phyloP scores from a whole-genome alignment of 1,284 basidiomycete species.

The Irpex sp. region DNA sequence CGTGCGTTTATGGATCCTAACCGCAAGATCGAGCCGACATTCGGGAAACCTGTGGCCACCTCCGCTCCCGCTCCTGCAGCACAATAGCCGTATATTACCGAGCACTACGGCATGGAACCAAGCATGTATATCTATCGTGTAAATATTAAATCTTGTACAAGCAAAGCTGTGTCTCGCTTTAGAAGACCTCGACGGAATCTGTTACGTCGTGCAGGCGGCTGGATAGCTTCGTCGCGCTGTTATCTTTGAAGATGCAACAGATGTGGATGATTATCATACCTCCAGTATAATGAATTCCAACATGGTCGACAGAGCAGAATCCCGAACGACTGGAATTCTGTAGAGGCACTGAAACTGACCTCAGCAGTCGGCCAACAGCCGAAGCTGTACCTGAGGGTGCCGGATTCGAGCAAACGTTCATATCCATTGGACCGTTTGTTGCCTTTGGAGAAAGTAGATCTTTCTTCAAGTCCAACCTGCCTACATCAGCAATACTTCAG shows the following conservation, averaged over 20 bases:
- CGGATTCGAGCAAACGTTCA: not conserved
- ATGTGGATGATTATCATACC: not conserved
- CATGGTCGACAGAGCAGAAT: too few relatives aligned
- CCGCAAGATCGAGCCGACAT: slow-evolving; percentile 71
- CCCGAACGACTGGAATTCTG: too few relatives aligned
- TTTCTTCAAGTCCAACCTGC: not conserved
- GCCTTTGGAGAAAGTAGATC: not conserved
- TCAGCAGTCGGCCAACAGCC: too few relatives aligned
- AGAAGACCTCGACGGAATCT: not conserved
- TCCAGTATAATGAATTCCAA: too few relatives aligned
- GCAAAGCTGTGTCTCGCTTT: not conserved
- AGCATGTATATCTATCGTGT: not conserved
- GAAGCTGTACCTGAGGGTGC: too few relatives aligned
- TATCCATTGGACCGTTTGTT: not conserved
- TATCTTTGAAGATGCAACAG: not conserved
- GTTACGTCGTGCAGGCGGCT: not conserved
- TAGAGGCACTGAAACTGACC: too few relatives aligned
- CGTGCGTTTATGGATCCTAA: slow-evolving; percentile 80
- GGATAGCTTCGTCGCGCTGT: not conserved
- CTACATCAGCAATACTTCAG: not conserved
- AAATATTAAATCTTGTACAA: not conserved
- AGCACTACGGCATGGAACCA: not conserved
- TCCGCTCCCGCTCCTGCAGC: not conserved
- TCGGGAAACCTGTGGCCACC: slow-evolving; percentile 25
- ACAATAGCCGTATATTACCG: not conserved